Base-by-base conservation (phyloP, 2,329 filamentous ascomycete species). In the Pyrenophora tritici-repentis region DNA sequence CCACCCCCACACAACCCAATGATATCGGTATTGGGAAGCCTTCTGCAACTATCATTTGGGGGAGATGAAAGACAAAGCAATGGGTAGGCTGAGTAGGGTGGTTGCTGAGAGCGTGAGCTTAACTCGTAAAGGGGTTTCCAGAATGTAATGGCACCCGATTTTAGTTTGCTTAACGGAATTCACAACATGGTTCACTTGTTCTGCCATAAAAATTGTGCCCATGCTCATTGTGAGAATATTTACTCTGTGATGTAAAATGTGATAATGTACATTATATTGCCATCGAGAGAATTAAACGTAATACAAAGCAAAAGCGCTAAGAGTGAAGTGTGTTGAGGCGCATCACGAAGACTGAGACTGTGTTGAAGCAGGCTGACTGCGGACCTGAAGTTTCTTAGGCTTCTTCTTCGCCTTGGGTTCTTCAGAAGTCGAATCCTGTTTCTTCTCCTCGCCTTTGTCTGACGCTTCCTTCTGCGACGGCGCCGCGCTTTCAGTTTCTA, bases 381-480 rank as follows among this genome's bases (percentile, higher is more conserved):
- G 61, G 4, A 70, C 61, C 44, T 74, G 63, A 14, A 74, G 56
- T 38, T 74, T 74, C 63, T 71, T 73, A 3, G 72, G 72, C 56
- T 73, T 74, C 61, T 70, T 73, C 61, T 68, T 73, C 0, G 62
- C 51, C 38, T 70, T 72, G 0, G 59, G 53, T 2, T 57, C 42
- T 9, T 55, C 49, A 3, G 47, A 18, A 7, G 41, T 49, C 20
- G 45, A 31, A 32, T 40, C 31, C 33, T 32, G 31, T 16, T 42
- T 47, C 38, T 47, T 26, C 20, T 39, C 37, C 8, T 22, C 13
- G 8, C 17, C 20, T 7, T 26, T 24, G 3, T 14, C 22, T 20
- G 17, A 17, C 1, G 17, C 47, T 42, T 44, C 36, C 13, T 41
- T 49, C 42, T 9, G 48, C 41, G 50, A 7, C n/a, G 33, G 9